Base-by-base conservation (phyloP, 768 basidiomycete genomes). In the Scleroderma bovista region DNA sequence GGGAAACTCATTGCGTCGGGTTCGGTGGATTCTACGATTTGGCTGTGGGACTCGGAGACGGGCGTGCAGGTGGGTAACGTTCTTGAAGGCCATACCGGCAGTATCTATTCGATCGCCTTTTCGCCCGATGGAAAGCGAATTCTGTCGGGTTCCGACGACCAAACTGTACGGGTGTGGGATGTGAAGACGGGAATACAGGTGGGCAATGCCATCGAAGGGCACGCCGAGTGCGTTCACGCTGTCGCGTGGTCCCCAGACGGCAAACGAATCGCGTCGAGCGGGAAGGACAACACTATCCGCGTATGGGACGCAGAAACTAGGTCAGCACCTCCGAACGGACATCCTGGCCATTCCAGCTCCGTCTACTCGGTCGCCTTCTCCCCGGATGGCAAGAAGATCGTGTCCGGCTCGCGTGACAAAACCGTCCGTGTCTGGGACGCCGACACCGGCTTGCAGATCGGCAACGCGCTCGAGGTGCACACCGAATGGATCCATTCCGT, bases 361-460 rank as follows among this genome's bases (percentile, higher is more conserved):
- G 19, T 40, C 8, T 40, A 40, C 39, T 17, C 20, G 48, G n/a
- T 75, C 44, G 56, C 63, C 53, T 68, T 76, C 48, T 72, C 70
- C 9, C 72, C 73, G 23, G 70, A 75, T 57, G 71, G 71, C 2
- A 64, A 68, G 37, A 62, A 67, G 44, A 61, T 76, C 17, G 72
- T 69, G 29, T 71, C 72, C 13, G 73, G 70, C 2, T 67, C 65
- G 24, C 57, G 69, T 17, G 74, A 76, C 34, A 16, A 29, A 2
- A 55, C 34, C 2, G 26, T 55, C 9, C 15, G 47, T n/a, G 9
- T 55, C 23, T 55, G 53, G 53, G 53, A 47, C 31, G 20, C 7
- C 4, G 5, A 29, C 4, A 29, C 26, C 9, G 26, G 26, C 26
- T 29, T 29, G 26, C 26, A 29, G 9, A 4, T 29, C 4, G 26